Percentiles rank a stretch among this genome's conserved stretches.
Evolutionary conservation across 148 eudicot species (phyloP).

Genomic region (Suaeda aralocaspica): DNA sequence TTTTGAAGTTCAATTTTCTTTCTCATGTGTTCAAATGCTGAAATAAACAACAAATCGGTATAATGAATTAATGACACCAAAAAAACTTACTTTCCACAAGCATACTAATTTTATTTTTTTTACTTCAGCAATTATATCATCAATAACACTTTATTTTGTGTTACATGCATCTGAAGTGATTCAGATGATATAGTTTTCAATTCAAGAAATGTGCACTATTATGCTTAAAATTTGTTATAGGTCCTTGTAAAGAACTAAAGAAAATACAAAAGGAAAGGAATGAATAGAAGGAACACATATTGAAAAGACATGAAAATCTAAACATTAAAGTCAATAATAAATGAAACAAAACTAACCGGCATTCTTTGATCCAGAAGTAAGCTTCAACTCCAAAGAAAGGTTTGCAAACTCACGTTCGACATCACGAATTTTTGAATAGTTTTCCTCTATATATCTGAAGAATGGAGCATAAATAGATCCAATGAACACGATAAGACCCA

Average conservation of each 20-base stretch:
- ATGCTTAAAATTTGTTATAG: neutral
- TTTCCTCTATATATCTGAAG: constrained; percentile 82
- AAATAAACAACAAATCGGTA: neutral
- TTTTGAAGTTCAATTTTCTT: constrained; percentile 89
- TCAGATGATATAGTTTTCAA: neutral
- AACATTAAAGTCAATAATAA: neutral
- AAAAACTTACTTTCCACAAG: neutral
- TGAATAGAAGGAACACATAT: neutral
- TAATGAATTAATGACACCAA: neutral
- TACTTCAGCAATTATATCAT: neutral
- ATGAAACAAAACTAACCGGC: constrained; percentile 50
- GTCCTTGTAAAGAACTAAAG: neutral
- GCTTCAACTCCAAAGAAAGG: constrained; percentile 85
- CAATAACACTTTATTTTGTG: neutral
- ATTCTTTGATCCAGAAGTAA: constrained; percentile 92
- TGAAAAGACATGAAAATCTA: neutral
- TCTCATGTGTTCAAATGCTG: constrained; percentile 92
- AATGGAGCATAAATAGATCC: constrained; percentile 9
- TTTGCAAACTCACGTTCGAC: constrained; percentile 84
- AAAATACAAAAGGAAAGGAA: neutral
- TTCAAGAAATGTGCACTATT: neutral
- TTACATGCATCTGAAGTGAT: neutral
- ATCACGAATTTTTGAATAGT: constrained; percentile 90
- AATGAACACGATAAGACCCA: neutral
- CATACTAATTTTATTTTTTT: neutral